phyloP scores from a whole-genome alignment of 176 grass and related monocot genomes.

The Cymbopogon citratus region DNA sequence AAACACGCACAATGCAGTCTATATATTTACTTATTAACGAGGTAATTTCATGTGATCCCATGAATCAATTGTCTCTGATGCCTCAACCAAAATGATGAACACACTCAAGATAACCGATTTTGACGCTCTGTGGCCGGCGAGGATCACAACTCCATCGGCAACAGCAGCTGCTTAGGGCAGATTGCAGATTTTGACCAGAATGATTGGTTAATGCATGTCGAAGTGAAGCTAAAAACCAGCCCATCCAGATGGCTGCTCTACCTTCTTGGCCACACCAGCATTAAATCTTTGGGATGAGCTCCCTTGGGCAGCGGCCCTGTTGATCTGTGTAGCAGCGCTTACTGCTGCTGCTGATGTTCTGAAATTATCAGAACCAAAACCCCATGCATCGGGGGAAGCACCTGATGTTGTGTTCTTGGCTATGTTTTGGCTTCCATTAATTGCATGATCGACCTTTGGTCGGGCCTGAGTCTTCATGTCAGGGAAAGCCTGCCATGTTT shows the following conservation, averaged over 20 bases:
- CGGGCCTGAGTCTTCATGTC: constrained; percentile 41
- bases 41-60: no score
- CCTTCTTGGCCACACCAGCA: constrained; percentile 12
- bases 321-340: constrained; percentile 21
- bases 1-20: no score
- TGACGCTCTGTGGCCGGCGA: no score
- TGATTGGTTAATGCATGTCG: neutral
- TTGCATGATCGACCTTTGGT: constrained; percentile 37
- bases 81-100: constrained; percentile 25
- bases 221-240: constrained; percentile 54
- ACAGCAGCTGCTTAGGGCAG: no score
- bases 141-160: no score
- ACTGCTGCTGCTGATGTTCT: constrained; percentile 25
- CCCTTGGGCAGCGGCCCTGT: constrained; percentile 20
- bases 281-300: constrained; percentile 58
- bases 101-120: neutral
- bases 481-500: constrained; percentile 55
- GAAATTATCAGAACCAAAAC: constrained; percentile 44
- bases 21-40: no score
- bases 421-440: constrained; percentile 34
- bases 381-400: constrained; percentile 31
- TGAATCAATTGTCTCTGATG: neutral
- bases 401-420: constrained; percentile 6
- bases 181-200: neutral
- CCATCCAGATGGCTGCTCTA: constrained; percentile 72